phyloP scores from a whole-genome alignment of 768 basidiomycete species.

The Kwoniella heveanensis region DNA sequence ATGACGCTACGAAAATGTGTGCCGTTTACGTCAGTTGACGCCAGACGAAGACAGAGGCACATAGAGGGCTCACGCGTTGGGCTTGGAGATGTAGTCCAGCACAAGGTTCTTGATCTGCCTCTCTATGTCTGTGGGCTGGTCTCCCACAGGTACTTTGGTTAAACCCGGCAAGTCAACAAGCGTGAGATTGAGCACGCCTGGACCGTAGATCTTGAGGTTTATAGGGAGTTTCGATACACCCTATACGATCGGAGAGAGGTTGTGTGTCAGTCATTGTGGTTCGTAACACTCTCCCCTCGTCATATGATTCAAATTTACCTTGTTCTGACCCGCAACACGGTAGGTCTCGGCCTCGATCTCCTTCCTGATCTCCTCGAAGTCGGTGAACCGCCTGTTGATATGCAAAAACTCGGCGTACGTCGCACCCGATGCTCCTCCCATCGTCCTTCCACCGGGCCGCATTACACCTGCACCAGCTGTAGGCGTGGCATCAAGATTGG shows the following conservation, averaged over 20 bases:
- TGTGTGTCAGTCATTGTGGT: not conserved
- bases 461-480: slow-evolving; percentile 43
- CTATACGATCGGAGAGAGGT: slow-evolving; percentile 29
- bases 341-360: slow-evolving; percentile 99
- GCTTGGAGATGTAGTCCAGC: slow-evolving; percentile 93
- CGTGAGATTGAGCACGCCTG: slow-evolving; percentile 91
- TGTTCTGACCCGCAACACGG: slow-evolving; percentile 96
- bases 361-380: slow-evolving; percentile 87
- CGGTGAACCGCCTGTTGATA: slow-evolving; percentile 93
- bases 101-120: slow-evolving; percentile 91
- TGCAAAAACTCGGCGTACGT: slow-evolving; percentile 99
- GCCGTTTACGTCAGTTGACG: slow-evolving; percentile 1
- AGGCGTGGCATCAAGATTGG: slow-evolving; percentile 27
- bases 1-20: slow-evolving; percentile 68
- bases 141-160: slow-evolving; percentile 73
- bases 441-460: slow-evolving; percentile 41
- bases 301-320: slow-evolving; percentile 56
- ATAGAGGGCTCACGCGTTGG: slow-evolving; percentile 91
- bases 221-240: slow-evolving; percentile 96
- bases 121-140: slow-evolving; percentile 98
- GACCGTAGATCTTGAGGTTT: slow-evolving; percentile 91
- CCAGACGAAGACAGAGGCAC: too few species aligned
- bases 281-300: too few species aligned
- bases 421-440: slow-evolving; percentile 50
- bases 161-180: slow-evolving; percentile 94